Percentiles rank a stretch among this genome's conserved stretches.
Conservation (phyloP, 2,329 filamentous ascomycete genomes). For the Nectriaceae sp. region DNA sequence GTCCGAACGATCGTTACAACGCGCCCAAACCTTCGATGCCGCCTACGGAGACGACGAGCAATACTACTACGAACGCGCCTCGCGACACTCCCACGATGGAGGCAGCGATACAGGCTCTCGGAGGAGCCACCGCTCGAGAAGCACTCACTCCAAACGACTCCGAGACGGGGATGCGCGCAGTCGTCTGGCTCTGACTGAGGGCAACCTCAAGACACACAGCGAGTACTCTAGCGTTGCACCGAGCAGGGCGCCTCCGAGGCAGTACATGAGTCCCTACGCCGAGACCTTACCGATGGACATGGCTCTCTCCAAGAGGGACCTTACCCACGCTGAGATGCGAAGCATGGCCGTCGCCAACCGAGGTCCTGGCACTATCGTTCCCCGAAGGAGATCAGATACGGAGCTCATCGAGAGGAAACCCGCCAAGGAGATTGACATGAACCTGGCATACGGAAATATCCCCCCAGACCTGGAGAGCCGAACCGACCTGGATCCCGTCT, state of each 20-base stretch:
- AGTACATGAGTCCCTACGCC: constrained; percentile 40
- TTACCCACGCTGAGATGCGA: constrained; percentile 32
- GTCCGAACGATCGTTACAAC: constrained; percentile 61
- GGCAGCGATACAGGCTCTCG: constrained; percentile 44
- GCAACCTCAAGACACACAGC: constrained; percentile 54
- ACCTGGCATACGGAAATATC: constrained; percentile 85
- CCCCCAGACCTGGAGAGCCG: constrained; percentile 65
- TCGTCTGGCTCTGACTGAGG: constrained; percentile 49
- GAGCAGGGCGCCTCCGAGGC: constrained; percentile 43
- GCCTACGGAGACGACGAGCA: constrained; percentile 35
- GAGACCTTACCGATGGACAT: constrained; percentile 44
- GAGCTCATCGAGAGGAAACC: constrained; percentile 29
- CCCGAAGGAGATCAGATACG: constrained; percentile 42
- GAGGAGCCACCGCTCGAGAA: constrained; percentile 42
- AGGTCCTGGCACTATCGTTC: constrained; percentile 30
- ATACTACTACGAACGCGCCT: constrained; percentile 39
- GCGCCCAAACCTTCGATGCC: constrained; percentile 59
- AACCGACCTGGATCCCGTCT: constrained; percentile 48
- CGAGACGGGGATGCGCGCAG: constrained; percentile 32
- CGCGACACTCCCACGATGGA: constrained; percentile 31
- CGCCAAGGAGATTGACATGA: constrained; percentile 73
- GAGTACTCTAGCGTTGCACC: constrained; percentile 53
- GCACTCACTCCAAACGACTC: constrained; percentile 34
- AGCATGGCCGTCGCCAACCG: constrained; percentile 24
- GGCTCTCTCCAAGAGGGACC: constrained; percentile 38